These are phyloP conservation scores for Cercophora newfieldiana DNA, from an alignment of 495 filamentous ascomycete genomes.

Conservation along the genomic window DNA sequence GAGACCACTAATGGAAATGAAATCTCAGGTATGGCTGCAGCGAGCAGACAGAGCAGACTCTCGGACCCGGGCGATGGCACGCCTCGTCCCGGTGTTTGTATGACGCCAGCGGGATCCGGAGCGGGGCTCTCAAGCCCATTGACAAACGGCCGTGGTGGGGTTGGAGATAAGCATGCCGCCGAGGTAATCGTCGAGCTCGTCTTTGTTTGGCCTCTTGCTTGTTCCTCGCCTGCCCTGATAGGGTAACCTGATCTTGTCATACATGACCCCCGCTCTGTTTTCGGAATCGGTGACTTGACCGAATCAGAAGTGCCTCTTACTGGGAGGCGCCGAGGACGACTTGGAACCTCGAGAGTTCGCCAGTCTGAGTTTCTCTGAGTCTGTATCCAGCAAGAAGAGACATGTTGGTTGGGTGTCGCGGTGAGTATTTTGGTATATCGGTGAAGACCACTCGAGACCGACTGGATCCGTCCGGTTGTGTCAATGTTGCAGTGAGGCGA, in stretches of 20 bases:
- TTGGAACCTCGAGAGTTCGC: too few relatives aligned
- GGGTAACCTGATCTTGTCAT: background rate
- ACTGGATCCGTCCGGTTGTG: too few relatives aligned
- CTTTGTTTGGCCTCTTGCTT: background rate
- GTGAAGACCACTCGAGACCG: too few relatives aligned
- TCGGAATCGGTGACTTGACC: background rate
- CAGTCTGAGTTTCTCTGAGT: too few relatives aligned
- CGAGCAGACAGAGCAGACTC: conserved; percentile 16
- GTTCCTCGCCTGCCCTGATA: background rate
- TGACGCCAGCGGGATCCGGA: conserved; percentile 12
- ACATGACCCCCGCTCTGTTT: background rate
- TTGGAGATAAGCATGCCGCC: conserved; percentile 18
- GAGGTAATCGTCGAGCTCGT: background rate
- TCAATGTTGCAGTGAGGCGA: too few relatives aligned
- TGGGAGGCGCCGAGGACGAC: too few relatives aligned
- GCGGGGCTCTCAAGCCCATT: conserved; percentile 16
- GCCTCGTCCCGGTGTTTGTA: conserved; percentile 16
- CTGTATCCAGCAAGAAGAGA: too few relatives aligned
- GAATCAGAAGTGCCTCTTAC: background rate
- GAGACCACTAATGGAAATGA: conserved; percentile 23
- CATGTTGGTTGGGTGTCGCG: too few relatives aligned
- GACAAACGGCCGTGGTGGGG: conserved; percentile 18
- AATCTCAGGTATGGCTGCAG: conserved; percentile 21
- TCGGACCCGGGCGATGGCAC: conserved; percentile 4
- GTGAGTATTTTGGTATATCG: too few relatives aligned